Percentiles rank a stretch among this genome's conserved stretches.
Evolutionary conservation across 306 rosid species (phyloP).

Genomic region (Mimosa bimucronata): DNA sequence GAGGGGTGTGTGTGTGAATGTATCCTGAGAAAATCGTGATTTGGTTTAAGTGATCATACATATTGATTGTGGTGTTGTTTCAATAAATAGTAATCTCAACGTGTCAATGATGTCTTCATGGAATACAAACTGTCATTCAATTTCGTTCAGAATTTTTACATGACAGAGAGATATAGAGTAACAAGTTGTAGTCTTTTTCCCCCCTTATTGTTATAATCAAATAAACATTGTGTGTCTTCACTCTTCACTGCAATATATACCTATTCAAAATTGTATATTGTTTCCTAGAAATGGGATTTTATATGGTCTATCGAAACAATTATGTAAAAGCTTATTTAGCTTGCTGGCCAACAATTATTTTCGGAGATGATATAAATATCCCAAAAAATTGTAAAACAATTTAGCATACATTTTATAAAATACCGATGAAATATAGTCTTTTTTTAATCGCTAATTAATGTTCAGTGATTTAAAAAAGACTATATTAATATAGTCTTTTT

Average conservation of each 20-base stretch:
- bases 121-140: slow-evolving; percentile 47
- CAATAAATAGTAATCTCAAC: slow-evolving; percentile 55
- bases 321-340: background rate
- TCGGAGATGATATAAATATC: too few relatives aligned
- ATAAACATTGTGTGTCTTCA: background rate
- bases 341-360: too few relatives aligned
- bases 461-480: too few relatives aligned
- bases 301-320: too few relatives aligned
- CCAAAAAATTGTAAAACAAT: too few relatives aligned
- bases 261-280: background rate
- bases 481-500: too few relatives aligned
- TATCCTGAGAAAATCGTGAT: slow-evolving; percentile 12
- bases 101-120: slow-evolving; percentile 57
- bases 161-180: slow-evolving; percentile 48
- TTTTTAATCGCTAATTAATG: too few relatives aligned
- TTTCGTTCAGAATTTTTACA: slow-evolving; percentile 54
- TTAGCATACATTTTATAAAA: background rate
- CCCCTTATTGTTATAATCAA: background rate
- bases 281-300: background rate
- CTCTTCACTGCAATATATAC: background rate
- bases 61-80: slow-evolving; percentile 53
- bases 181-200: background rate
- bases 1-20: background rate
- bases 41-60: background rate
- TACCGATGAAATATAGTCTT: background rate